Evolutionary conservation across 1,284 basidiomycete genomes (phyloP).

Genomic region (Inonotus hispidus): DNA sequence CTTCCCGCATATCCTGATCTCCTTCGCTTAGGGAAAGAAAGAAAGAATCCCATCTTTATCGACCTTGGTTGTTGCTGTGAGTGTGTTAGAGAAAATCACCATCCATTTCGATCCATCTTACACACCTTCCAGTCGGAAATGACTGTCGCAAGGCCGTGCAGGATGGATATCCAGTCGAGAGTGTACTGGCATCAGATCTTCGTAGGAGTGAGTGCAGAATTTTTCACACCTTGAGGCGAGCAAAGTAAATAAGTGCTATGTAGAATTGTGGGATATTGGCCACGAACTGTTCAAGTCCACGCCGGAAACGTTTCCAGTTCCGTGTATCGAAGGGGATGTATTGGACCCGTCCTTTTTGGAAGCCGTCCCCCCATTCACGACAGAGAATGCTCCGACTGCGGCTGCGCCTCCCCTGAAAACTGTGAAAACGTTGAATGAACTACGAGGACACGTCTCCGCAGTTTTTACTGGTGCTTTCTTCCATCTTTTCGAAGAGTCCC

Average conservation of each 20-base stretch:
- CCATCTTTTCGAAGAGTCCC: conserved; percentile 43
- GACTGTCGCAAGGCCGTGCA: conserved; percentile 23
- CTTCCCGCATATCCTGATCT: conserved; percentile 24
- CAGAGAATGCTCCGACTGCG: too few species aligned
- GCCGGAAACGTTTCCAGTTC: conserved; percentile 21
- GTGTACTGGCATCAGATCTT: conserved; percentile 23
- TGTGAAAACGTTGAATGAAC: too few species aligned
- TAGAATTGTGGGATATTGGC: conserved; percentile 25
- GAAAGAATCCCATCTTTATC: conserved; percentile 25
- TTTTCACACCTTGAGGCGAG: too few species aligned
- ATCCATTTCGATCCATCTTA: too few species aligned
- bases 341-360: too few species aligned
- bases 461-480: too few species aligned
- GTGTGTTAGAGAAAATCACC: too few species aligned
- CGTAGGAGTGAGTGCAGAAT: conserved; percentile 19
- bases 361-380: too few species aligned
- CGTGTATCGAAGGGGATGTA: conserved; percentile 23
- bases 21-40: conserved; percentile 25
- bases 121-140: conserved; percentile 24
- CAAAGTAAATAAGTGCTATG: too few species aligned
- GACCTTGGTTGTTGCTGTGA: conserved; percentile 30
- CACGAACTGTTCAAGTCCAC: conserved; percentile 23
- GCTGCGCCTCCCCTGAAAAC: too few species aligned
- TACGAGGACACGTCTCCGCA: conserved; percentile 39
- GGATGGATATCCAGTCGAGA: conserved; percentile 23